A percentile compares a stretch with the other conserved stretches of the same genome.
phyloP scores from a whole-genome alignment of 1,284 basidiomycete genomes.

The Vanrija pseudolonga region DNA sequence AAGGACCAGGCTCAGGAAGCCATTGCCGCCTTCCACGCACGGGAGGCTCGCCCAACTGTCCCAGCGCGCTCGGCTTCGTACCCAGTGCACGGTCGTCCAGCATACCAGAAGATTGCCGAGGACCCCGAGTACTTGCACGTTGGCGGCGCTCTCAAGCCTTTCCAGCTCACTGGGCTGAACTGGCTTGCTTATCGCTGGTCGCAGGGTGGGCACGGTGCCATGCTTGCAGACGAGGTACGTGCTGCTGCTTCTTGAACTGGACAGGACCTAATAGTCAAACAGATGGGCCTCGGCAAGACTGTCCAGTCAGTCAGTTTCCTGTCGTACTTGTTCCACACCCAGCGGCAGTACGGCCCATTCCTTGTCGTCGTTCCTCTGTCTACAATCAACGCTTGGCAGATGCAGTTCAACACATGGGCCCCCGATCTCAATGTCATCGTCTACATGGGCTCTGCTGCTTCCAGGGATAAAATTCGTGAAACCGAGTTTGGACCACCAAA shows the following conservation, averaged over 20 bases:
- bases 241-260: background rate
- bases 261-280: background rate
- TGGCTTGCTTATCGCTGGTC: slow-evolving; percentile 98
- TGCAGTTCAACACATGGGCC: slow-evolving; percentile 91
- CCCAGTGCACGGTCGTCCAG: slow-evolving; percentile 65
- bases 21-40: slow-evolving; percentile 73
- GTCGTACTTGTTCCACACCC: slow-evolving; percentile 90
- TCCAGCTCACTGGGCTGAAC: slow-evolving; percentile 96
- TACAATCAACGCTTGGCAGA: slow-evolving; percentile 97
- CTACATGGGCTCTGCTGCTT: slow-evolving; percentile 86
- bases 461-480: slow-evolving; percentile 84
- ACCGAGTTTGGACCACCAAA: slow-evolving; percentile 85
- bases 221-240: slow-evolving; percentile 82
- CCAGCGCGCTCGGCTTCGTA: slow-evolving; percentile 81
- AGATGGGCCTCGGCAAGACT: slow-evolving; percentile 97
- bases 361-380: slow-evolving; percentile 97
- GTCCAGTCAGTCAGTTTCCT: slow-evolving; percentile 96
- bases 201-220: slow-evolving; percentile 84
- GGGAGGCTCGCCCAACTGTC: slow-evolving; percentile 75
- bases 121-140: slow-evolving; percentile 87
- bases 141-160: slow-evolving; percentile 89
- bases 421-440: slow-evolving; percentile 96
- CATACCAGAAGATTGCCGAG: slow-evolving; percentile 79
- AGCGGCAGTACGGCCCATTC: slow-evolving; percentile 94
- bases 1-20: slow-evolving; percentile 59